phyloP scores from a whole-genome alignment of 1,284 basidiomycete genomes.

The Malassezia yamatoensis region DNA sequence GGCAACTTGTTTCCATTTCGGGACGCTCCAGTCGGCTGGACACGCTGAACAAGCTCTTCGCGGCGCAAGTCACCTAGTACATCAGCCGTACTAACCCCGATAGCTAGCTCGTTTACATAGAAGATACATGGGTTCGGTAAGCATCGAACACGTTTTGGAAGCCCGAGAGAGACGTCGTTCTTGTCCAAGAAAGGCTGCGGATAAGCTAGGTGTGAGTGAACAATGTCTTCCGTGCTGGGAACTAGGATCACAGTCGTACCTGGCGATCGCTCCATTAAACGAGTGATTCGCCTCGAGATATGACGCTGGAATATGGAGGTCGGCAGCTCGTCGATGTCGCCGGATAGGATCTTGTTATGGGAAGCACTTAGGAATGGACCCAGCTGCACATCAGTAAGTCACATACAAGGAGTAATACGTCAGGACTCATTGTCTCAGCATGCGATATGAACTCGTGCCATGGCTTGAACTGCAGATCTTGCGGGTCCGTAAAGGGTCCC shows the following conservation, averaged over 20 bases:
- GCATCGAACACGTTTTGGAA: constrained; percentile 57
- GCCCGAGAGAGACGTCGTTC: constrained; percentile 32
- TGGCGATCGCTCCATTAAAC: constrained; percentile 59
- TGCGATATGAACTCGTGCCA: constrained; percentile 39
- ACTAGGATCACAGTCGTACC: constrained; percentile 65
- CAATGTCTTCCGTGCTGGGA: constrained; percentile 70
- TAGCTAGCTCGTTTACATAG: constrained; percentile 68
- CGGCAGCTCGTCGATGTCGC: constrained; percentile 50
- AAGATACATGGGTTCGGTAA: constrained; percentile 81
- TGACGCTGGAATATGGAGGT: constrained; percentile 61
- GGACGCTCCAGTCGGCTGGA: constrained; percentile 43
- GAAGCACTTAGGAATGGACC: constrained; percentile 14
- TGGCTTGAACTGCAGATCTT: constrained; percentile 27
- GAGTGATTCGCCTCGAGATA: constrained; percentile 57
- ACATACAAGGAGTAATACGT: constrained; percentile 59
- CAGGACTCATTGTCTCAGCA: constrained; percentile 55
- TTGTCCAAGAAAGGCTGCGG: constrained; percentile 68
- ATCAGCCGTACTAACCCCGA: constrained; percentile 72
- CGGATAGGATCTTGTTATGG: background rate
- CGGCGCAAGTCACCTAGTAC: constrained; percentile 75
- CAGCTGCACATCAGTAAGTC: constrained; percentile 42
- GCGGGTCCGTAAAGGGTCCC: constrained; percentile 29
- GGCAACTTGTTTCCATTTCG: constrained; percentile 44
- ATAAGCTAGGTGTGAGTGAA: constrained; percentile 54
- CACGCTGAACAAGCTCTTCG: constrained; percentile 68